These are phyloP conservation scores for Lyophyllum shimeji DNA, from an alignment of 768 basidiomycete species.

Conservation along the genomic window DNA sequence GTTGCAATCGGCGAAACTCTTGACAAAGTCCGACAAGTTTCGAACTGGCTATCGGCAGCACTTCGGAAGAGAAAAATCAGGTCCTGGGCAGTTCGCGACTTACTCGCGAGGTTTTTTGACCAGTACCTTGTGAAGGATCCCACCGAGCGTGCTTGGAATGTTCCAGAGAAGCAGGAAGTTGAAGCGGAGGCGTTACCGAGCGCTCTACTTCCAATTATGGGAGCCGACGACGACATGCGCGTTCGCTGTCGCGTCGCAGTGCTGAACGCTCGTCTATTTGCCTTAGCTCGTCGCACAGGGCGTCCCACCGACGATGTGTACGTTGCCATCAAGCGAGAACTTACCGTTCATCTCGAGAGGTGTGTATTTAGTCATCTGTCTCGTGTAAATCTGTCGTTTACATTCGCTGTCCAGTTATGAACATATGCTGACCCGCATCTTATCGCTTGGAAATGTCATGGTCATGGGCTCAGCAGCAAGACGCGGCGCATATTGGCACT, in stretches of 20 bases:
- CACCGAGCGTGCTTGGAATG: slow-evolving; percentile 46
- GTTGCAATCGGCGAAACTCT: slow-evolving; percentile 34
- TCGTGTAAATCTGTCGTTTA: neutral
- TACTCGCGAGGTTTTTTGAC: slow-evolving; percentile 64
- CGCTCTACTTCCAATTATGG: slow-evolving; percentile 49
- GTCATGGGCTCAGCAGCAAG: slow-evolving; percentile 75
- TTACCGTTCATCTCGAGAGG: slow-evolving; percentile 49
- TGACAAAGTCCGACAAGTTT: slow-evolving; percentile 47
- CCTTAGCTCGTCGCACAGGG: slow-evolving; percentile 38
- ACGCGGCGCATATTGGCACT: slow-evolving; percentile 84
- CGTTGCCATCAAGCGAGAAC: slow-evolving; percentile 39
- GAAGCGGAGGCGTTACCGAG: slow-evolving; percentile 36
- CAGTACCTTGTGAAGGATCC: slow-evolving; percentile 63
- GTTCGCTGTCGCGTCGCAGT: slow-evolving; percentile 78
- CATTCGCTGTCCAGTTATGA: slow-evolving; percentile 54
- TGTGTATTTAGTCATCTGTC: slow-evolving; percentile 31
- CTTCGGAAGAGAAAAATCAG: slow-evolving; percentile 40
- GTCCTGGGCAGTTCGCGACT: slow-evolving; percentile 71
- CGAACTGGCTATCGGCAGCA: slow-evolving; percentile 50
- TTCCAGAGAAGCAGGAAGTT: slow-evolving; percentile 28
- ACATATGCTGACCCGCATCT: slow-evolving; percentile 67
- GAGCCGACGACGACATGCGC: slow-evolving; percentile 74
- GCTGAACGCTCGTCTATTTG: slow-evolving; percentile 58
- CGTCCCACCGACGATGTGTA: slow-evolving; percentile 42
- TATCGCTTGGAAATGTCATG: slow-evolving; percentile 76